These are phyloP conservation scores for Teratosphaeria gauchensis DNA, from an alignment of 2,329 filamentous ascomycete species.

Conservation along the genomic window DNA sequence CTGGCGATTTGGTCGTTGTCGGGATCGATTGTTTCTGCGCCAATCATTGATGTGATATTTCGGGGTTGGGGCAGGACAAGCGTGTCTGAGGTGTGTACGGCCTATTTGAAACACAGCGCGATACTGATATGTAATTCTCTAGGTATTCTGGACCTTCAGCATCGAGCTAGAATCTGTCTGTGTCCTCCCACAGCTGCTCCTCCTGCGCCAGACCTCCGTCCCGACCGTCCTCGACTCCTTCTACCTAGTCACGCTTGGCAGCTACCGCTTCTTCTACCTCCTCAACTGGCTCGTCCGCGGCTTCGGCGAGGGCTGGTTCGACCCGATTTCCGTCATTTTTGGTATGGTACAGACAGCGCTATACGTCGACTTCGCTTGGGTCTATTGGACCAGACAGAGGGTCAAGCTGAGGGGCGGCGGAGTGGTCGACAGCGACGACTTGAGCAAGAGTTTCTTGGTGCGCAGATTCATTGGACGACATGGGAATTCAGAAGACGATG, in stretches of 20 bases:
- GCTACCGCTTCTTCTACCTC: slow-evolving; percentile 81
- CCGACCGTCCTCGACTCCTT: slow-evolving; percentile 96
- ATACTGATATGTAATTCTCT: background rate
- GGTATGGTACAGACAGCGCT: slow-evolving; percentile 81
- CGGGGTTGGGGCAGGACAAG: slow-evolving; percentile 25
- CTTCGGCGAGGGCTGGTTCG: slow-evolving; percentile 48
- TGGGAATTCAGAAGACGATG: slow-evolving; percentile 34
- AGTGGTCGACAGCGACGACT: slow-evolving; percentile 81
- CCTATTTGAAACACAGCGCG: background rate
- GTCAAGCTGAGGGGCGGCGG: slow-evolving; percentile 87
- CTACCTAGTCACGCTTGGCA: slow-evolving; percentile 79
- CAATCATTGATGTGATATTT: slow-evolving; percentile 64
- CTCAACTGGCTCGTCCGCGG: slow-evolving; percentile 74
- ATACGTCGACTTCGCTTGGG: slow-evolving; percentile 92
- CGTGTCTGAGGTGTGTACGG: slow-evolving; percentile 21
- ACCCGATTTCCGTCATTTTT: slow-evolving; percentile 70
- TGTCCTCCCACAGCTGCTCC: slow-evolving; percentile 80
- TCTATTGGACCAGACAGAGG: slow-evolving; percentile 86
- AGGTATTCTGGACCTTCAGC: slow-evolving; percentile 82
- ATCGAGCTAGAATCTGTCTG: slow-evolving; percentile 86
- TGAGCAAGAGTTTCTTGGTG: slow-evolving; percentile 76
- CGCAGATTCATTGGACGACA: slow-evolving; percentile 60
- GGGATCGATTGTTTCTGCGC: slow-evolving; percentile 58
- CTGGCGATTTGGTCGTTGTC: slow-evolving; percentile 61
- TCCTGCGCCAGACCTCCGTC: slow-evolving; percentile 87